Percentiles rank a stretch among this genome's conserved stretches.
phyloP scores from a whole-genome alignment of 1,284 basidiomycete species.

The Sanghuangporus weigelae region DNA sequence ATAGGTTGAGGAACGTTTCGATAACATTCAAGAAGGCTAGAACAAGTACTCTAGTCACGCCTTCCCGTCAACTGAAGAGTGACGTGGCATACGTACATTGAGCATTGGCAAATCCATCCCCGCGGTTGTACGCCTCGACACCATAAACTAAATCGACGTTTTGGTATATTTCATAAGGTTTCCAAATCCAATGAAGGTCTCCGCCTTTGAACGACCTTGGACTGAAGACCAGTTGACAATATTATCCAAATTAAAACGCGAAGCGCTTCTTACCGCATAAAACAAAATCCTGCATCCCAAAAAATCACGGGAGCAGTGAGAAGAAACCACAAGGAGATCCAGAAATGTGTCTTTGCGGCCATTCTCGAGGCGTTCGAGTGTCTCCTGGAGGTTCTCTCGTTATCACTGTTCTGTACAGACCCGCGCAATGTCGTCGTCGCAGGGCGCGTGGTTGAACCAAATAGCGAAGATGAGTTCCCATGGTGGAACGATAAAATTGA shows the following conservation, averaged over 20 bases:
- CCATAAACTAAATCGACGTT: conserved; percentile 78
- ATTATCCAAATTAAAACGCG: not conserved
- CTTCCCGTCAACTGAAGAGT: not conserved
- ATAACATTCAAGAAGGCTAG: conserved; percentile 75
- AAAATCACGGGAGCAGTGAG: conserved; percentile 53
- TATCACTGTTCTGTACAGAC: not conserved
- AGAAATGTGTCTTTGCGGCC: conserved; percentile 47
- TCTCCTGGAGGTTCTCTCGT: not conserved
- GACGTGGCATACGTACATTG: conserved; percentile 53
- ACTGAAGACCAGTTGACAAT: conserved; percentile 26
- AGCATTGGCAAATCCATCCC: conserved; percentile 82
- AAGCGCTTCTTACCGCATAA: conserved; percentile 45
- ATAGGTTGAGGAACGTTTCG: conserved; percentile 72
- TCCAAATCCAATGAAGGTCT: conserved; percentile 86
- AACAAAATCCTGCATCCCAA: conserved; percentile 73
- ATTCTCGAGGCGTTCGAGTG: conserved; percentile 26
- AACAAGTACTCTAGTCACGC: not conserved
- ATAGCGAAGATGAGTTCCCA: not conserved
- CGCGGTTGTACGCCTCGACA: conserved; percentile 49
- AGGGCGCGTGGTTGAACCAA: conserved; percentile 10
- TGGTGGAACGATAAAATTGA: not conserved
- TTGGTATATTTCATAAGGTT: conserved; percentile 74
- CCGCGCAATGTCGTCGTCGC: not conserved
- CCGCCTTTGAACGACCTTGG: conserved; percentile 71
- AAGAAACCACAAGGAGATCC: conserved; percentile 70